Evolutionary conservation across 805 yeast species (phyloP), one percentile per base, ranked within the genome.

Genomic region (Candida sanyiensis): DNA sequence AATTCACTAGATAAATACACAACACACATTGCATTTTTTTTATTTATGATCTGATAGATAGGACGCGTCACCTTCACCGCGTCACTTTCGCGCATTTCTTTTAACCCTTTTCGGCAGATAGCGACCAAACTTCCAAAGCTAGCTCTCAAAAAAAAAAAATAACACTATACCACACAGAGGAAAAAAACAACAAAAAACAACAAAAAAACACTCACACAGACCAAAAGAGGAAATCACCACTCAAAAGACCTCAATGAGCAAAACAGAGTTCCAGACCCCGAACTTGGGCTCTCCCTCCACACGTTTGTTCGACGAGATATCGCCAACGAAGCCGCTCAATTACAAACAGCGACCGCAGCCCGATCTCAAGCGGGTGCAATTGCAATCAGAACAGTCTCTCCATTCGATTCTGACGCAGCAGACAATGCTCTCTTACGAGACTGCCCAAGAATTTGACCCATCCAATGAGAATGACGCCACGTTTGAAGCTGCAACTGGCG

Each of bases 271-370:
- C 6, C 36, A 27, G 26, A 43, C 47, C 7, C 47, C 47, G n/a
- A 42, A 22, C 11, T 28, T 42, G 18, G 10, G 17, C 15, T 28
- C 13, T 12, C 16, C 15, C 7, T 10, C 29, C 13, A 10, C 23
- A n/a, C 40, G 21, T 12, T 24, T 37, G 28, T 42, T 42, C 12
- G 39, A 31, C 17, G 54, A 36, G 16, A 43, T 52, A 9, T 51
- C 58, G 4, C 58, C 58, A 2, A 54, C 57, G 5, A 37, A 52
- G 37, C 58, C 58, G 12, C 35, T 54, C 37, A 49, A 51, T 28
- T 37, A 47, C 36, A 44, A 33, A 32, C 18, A 23, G 28, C 15
- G 10, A 11, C 34, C 20, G 17, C 23, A 16, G 33, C 18, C 28
- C 24, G 17, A 33, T 30, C 15, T 27, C 30, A 16, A 30, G 13